A percentile compares a stretch with the other conserved stretches of the same genome.
These are phyloP conservation scores for Macrophomina phaseolina DNA, from an alignment of 2,329 filamentous ascomycete species.

Conservation along the genomic window DNA sequence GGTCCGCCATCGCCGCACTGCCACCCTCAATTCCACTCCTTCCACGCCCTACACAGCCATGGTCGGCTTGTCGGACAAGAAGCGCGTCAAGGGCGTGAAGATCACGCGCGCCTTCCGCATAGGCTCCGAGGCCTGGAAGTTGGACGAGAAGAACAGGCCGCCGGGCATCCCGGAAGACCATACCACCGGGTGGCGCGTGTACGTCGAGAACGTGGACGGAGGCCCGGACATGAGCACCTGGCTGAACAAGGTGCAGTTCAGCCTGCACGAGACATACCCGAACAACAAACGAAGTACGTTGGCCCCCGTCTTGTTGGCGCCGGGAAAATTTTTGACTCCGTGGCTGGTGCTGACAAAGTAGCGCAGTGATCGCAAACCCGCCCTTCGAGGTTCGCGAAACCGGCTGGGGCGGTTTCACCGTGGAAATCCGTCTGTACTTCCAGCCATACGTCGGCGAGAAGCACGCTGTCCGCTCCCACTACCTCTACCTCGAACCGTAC, in stretches of 20 bases:
- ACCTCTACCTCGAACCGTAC: conserved; percentile 88
- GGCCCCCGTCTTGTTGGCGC: not conserved
- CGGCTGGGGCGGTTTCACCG: conserved; percentile 97
- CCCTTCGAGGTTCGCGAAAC: conserved; percentile 89
- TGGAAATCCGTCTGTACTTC: conserved; percentile 94
- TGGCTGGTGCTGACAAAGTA: not conserved
- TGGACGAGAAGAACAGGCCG: conserved; percentile 68
- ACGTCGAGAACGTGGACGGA: conserved; percentile 87
- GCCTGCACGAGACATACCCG: conserved; percentile 94
- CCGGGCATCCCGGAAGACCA: conserved; percentile 82
- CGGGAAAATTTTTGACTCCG: not conserved
- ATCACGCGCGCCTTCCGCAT: conserved; percentile 51
- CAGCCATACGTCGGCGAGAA: conserved; percentile 88
- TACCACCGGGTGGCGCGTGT: conserved; percentile 96
- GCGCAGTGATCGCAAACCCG: conserved; percentile 45
- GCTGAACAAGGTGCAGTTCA: conserved; percentile 97
- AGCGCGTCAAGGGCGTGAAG: conserved; percentile 57
- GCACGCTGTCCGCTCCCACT: conserved; percentile 93
- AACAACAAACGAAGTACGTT: conserved; percentile 79
- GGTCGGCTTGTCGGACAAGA: conserved; percentile 60
- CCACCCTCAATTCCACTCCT: conserved; percentile 21
- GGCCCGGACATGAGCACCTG: conserved; percentile 88
- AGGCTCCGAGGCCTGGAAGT: conserved; percentile 55
- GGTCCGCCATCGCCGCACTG: conserved; percentile 9
- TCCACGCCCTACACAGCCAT: conserved; percentile 42